Evolutionary conservation across 1,139 yeast species (phyloP), one percentile per base, ranked within the genome.

Genomic region (Blastobotrys proliferans): DNA sequence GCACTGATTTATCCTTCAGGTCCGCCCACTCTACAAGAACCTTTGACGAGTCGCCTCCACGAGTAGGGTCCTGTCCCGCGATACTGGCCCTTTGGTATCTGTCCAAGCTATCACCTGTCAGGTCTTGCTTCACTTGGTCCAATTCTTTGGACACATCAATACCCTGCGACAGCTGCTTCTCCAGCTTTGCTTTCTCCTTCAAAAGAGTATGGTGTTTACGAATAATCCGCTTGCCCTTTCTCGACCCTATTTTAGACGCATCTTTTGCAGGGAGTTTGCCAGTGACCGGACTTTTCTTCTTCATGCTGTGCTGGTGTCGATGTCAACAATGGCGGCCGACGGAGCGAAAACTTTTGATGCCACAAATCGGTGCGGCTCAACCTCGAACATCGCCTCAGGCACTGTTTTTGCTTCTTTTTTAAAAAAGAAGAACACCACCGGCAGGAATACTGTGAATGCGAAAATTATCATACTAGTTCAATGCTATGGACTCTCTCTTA

Each of bases 21-120:
- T 18, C 38, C 14, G 86, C 61, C 96, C 96, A 88, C 45, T 76
- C 74, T 2, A 85, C 70, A 35, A 87, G 64, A 47, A 76, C 67
- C 53, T 82, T 84, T 1, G 95, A 87, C 0, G 96, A 85, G 61
- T 90, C 97, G 1, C 96, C 95, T 0, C 97, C 97, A 49, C 97
- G 65, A 37, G 73, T 72, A 1, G 65, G 63, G 47, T 78, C 77
- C 56, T 90, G 97, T 0, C 97, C 97, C 40, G 81, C 77, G 1
- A 84, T 76, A 1, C 96, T 86, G 0, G 97, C 97, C n/a, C 73
- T 67, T 56, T 90, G 97, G 60, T 90, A 90, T 31, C 48, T 48
- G 81, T 79, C 51, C 63, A 72, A 1, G 75, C 87, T 40, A 77
- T 65, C 33, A 35, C 42, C 11, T 49, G 33, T 32, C 11, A 56